Percentiles rank a stretch among this genome's conserved stretches.
These are phyloP conservation scores for Pontederia crassipes DNA, from an alignment of 176 grass and related monocot species.

Conservation along the genomic window DNA sequence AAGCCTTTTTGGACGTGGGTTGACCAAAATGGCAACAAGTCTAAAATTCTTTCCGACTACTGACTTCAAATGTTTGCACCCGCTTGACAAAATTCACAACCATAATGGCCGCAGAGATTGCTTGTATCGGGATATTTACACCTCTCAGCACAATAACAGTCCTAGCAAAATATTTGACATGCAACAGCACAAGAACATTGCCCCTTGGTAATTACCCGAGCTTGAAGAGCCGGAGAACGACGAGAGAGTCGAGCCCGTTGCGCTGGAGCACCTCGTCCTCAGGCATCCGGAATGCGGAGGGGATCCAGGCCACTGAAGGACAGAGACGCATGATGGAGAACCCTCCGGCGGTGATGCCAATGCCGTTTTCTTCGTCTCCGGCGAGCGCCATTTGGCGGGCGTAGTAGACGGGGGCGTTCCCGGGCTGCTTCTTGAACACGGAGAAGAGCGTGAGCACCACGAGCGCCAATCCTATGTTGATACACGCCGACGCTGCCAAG, in stretches of 20 bases:
- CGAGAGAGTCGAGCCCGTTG: slow-evolving; percentile 66
- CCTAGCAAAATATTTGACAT: not conserved
- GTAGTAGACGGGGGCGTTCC: slow-evolving; percentile 56
- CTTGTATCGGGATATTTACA: too few species aligned
- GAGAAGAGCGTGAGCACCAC: slow-evolving; percentile 81
- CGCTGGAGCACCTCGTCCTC: slow-evolving; percentile 52
- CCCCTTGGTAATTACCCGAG: slow-evolving; percentile 27
- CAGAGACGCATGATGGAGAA: slow-evolving; percentile 36
- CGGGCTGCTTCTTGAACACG: slow-evolving; percentile 70
- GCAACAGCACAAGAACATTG: not conserved
- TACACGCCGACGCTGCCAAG: slow-evolving; percentile 52
- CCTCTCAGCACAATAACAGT: not conserved
- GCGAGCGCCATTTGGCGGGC: slow-evolving; percentile 32
- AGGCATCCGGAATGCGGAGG: slow-evolving; percentile 45
- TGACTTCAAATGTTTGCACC: too few species aligned
- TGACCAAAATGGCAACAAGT: too few species aligned
- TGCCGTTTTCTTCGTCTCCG: not conserved
- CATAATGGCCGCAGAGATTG: too few species aligned
- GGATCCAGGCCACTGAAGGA: slow-evolving; percentile 56
- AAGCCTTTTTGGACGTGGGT: too few species aligned
- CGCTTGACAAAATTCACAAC: too few species aligned
- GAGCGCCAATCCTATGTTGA: slow-evolving; percentile 62
- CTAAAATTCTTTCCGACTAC: too few species aligned
- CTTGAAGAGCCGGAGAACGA: slow-evolving; percentile 71
- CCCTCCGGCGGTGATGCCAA: not conserved